Conservation (phyloP, 179 eudicot genomes). For the Beta corolliflora region DNA sequence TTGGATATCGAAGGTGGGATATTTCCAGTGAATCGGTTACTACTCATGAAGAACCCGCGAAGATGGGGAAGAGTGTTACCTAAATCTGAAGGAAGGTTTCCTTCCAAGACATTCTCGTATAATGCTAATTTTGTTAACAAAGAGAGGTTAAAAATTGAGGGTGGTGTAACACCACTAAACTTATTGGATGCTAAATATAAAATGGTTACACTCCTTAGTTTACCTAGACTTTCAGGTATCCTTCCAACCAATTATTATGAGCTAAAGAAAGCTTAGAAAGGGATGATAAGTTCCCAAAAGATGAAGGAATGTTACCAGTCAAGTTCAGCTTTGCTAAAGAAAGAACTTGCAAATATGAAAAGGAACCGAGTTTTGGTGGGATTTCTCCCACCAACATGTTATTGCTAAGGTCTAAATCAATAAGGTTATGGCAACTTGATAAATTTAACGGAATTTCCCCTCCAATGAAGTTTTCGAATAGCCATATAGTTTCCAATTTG, state of each 20-base stretch:
- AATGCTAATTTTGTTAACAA: not conserved
- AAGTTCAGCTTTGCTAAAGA: not conserved
- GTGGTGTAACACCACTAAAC: not conserved
- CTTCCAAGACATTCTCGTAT: not conserved
- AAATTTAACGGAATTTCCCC: not conserved
- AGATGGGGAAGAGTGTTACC: not conserved
- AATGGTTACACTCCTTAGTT: slow-evolving; percentile 17
- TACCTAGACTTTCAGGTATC: slow-evolving; percentile 27
- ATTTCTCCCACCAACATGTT: not conserved
- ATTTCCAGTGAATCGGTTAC: slow-evolving; percentile 16
- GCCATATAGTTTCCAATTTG: not conserved
- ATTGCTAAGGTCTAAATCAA: not conserved
- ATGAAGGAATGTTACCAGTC: slow-evolving; percentile 14
- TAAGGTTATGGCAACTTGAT: not conserved
- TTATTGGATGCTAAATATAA: not conserved
- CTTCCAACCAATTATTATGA: slow-evolving; percentile 1
- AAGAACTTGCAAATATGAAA: not conserved
- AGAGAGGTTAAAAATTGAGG: not conserved
- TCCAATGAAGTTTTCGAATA: not conserved
- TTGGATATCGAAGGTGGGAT: slow-evolving; percentile 25
- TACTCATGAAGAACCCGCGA: not conserved
- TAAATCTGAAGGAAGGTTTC: not conserved
- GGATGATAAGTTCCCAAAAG: not conserved
- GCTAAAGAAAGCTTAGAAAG: not conserved
- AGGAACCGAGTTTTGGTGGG: not conserved